These are phyloP conservation scores for Tulasnella sp. DNA, from an alignment of 768 basidiomycete species.

Conservation along the genomic window DNA sequence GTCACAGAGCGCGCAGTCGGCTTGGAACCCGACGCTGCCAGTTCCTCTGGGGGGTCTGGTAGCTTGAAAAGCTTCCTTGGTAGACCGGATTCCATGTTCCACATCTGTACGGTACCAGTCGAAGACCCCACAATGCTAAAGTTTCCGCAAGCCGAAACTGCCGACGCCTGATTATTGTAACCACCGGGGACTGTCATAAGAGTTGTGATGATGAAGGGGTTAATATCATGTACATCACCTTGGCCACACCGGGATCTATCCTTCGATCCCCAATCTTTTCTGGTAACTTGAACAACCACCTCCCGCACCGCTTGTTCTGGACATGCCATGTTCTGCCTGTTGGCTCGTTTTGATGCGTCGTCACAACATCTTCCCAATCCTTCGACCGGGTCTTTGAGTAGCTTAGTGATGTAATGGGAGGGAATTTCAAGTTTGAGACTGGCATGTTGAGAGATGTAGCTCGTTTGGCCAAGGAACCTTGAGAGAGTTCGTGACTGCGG, in stretches of 20 bases:
- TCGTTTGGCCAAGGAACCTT: constrained; percentile 86
- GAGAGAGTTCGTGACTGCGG: constrained; percentile 90
- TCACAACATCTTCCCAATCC: constrained; percentile 97
- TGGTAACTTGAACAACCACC: constrained; percentile 32
- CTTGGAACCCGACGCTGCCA: constrained; percentile 37
- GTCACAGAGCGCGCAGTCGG: constrained; percentile 65
- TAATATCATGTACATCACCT: constrained; percentile 50
- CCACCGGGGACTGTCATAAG: neutral
- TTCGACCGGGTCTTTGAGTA: constrained; percentile 80
- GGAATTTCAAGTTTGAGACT: constrained; percentile 79
- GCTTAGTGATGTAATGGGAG: constrained; percentile 75
- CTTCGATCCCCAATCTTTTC: constrained; percentile 10
- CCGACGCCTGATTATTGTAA: constrained; percentile 4
- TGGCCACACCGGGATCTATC: constrained; percentile 58
- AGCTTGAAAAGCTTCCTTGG: constrained; percentile 76
- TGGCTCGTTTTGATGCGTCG: constrained; percentile 83
- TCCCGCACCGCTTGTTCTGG: constrained; percentile 74
- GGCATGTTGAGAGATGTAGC: constrained; percentile 77
- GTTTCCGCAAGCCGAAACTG: constrained; percentile 93
- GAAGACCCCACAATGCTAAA: constrained; percentile 88
- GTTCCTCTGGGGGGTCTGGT: neutral
- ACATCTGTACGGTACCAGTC: constrained; percentile 79
- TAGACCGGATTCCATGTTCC: constrained; percentile 97
- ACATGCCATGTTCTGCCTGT: constrained; percentile 89
- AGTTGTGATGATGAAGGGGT: neutral